Base-by-base conservation (phyloP, 2,329 filamentous ascomycete species). In the Microdochium paspali region DNA sequence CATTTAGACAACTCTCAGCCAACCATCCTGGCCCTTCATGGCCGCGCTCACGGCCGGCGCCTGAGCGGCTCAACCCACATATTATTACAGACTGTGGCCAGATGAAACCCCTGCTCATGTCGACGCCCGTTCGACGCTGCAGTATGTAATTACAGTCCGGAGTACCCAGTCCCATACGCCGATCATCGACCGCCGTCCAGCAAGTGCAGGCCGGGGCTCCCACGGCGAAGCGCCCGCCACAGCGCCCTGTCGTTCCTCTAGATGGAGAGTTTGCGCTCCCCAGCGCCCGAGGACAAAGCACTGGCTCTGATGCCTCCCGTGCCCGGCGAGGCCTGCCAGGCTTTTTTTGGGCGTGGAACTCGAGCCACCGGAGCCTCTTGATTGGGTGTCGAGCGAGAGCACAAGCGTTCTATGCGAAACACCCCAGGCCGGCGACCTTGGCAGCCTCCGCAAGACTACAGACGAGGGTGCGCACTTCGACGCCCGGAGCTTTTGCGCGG, bases 361-460 rank as follows among this genome's bases (percentile, higher is more conserved):
- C 30, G 45, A 51, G 54, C 50, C 52, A 51, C 55, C 53, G 46
- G 44, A 48, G 30, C 12, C 32, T 44, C 57, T 57, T 44, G 39
- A 61, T 61, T 61, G 35, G 59, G 60, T 47, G 51, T 40, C 44
- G 46, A 30, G 24, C 45, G n/a, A 48, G 44, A 50, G 51, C 54
- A 52, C 49, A 51, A 42, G 39, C 53, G 46, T 45, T 55, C 49
- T 52, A 59, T 56, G 53, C 55, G 50, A 57, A 61, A 58, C 54
- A 46, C 49, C 45, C 44, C 47, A 44, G 47, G 51, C 42, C 51
- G 45, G 4, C 31, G 6, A 40, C 13, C 35, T 7, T 21, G 18
- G 15, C 10, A 18, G 26, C 26, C 13, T 28, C 26, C 26, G 26
- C 26, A 7, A 28, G 26, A 28, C 12, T 35, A 35, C 6, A n/a